Conservation (phyloP, 2,329 filamentous ascomycete genomes). For the Penicillium sp. region DNA sequence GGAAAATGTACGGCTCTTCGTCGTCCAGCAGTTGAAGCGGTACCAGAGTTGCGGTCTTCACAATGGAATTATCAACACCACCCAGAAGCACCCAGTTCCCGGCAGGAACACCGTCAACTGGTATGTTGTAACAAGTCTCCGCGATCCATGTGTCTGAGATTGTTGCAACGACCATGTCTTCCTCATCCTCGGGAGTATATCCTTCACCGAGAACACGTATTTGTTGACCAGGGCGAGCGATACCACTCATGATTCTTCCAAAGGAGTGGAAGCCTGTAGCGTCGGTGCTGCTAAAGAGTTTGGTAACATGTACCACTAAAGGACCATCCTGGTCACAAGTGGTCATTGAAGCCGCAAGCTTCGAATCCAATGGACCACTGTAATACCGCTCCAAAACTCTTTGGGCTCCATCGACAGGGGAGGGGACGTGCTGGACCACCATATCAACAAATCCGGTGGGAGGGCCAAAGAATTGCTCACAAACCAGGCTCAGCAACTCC, state of each 20-base stretch:
- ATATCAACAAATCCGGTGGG: conserved; percentile 93
- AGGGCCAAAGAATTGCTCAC: conserved; percentile 91
- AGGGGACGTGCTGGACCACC: conserved; percentile 85
- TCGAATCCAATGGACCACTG: conserved; percentile 81
- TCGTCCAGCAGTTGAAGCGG: conserved; percentile 75
- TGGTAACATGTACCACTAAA: conserved; percentile 86
- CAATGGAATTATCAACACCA: conserved; percentile 94
- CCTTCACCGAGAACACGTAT: conserved; percentile 92
- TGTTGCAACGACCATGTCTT: conserved; percentile 88
- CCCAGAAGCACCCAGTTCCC: conserved; percentile 90
- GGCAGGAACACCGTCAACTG: conserved; percentile 85
- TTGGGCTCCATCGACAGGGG: conserved; percentile 73
- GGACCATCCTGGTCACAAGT: conserved; percentile 85
- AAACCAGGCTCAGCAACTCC: conserved; percentile 81
- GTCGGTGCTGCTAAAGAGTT: conserved; percentile 85
- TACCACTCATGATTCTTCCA: conserved; percentile 89
- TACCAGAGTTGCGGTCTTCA: conserved; percentile 92
- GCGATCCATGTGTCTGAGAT: conserved; percentile 85
- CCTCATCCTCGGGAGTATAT: conserved; percentile 94
- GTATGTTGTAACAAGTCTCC: conserved; percentile 88
- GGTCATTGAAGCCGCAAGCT: conserved; percentile 74
- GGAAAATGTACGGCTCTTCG: conserved; percentile 94
- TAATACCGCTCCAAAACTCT: conserved; percentile 82
- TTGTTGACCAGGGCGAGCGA: conserved; percentile 73
- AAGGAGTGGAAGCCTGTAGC: conserved; percentile 89